Evolutionary conservation across 2,329 filamentous ascomycete genomes (phyloP).

Genomic region (Aspergillus fijiensis): DNA sequence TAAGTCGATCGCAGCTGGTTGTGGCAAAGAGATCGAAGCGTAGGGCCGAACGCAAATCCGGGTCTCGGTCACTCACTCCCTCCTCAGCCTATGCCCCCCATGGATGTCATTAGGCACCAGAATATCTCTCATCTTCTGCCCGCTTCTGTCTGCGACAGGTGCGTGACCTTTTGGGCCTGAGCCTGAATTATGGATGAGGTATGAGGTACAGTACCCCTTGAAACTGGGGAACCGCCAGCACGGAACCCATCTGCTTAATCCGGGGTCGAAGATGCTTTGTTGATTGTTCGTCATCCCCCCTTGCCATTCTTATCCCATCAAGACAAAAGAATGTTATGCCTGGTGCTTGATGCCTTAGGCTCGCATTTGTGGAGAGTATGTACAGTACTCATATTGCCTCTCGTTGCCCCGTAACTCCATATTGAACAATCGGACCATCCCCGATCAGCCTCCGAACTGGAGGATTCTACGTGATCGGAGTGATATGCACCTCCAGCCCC

Average conservation of each 20-base stretch:
- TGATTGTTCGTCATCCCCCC: no score
- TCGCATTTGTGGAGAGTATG: neutral
- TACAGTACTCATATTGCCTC: no score
- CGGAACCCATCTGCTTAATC: neutral
- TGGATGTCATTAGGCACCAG: constrained; percentile 16
- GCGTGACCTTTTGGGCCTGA: neutral
- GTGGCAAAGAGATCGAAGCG: constrained; percentile 1
- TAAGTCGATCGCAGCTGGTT: neutral
- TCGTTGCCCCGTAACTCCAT: no score
- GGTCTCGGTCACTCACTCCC: constrained; percentile 1
- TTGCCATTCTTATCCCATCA: no score
- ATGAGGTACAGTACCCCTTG: no score
- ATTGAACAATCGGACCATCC: no score
- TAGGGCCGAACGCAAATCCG: constrained; percentile 1
- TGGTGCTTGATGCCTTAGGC: neutral
- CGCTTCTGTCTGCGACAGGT: constrained; percentile 2
- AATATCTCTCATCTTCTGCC: constrained; percentile 11
- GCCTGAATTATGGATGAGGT: no score
- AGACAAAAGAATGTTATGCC: no score
- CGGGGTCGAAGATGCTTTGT: neutral
- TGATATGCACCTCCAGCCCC: no score
- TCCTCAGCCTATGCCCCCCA: neutral
- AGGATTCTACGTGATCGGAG: no score
- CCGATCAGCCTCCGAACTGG: no score
- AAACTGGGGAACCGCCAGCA: no score